Conservation (phyloP, 495 filamentous ascomycete species). For the Halenospora varia region DNA sequence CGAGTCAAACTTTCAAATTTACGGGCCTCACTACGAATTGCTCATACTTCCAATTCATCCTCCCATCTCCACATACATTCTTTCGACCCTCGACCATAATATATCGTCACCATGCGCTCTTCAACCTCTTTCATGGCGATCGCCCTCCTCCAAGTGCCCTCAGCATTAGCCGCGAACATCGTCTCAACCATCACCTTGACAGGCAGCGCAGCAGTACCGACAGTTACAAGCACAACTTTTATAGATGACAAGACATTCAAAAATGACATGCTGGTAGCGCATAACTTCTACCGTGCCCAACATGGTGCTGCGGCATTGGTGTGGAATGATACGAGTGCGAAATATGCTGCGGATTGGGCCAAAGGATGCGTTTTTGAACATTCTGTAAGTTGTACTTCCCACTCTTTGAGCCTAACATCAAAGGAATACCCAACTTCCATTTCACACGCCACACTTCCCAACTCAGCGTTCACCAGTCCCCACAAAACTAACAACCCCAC, state of each 20-base stretch:
- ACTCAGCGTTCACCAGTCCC: background rate
- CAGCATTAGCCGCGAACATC: background rate
- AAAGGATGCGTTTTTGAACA: conserved; percentile 57
- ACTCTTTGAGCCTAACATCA: too few species aligned
- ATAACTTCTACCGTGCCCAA: conserved; percentile 60
- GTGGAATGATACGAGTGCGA: conserved; percentile 64
- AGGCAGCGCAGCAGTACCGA: background rate
- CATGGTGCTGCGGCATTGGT: conserved; percentile 57
- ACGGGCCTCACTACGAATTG: background rate
- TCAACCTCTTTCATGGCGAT: background rate
- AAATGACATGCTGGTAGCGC: conserved; percentile 56
- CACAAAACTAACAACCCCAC: background rate
- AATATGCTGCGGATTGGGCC: conserved; percentile 50
- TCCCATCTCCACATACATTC: too few species aligned
- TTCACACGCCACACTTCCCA: too few species aligned
- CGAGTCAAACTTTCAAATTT: background rate
- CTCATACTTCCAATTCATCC: background rate
- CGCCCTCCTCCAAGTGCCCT: background rate
- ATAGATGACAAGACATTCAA: conserved; percentile 45
- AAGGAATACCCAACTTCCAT: too few species aligned
- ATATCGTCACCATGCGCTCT: background rate
- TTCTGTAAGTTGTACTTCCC: conserved; percentile 39
- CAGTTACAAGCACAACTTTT: conserved; percentile 30
- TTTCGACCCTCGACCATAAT: too few species aligned
- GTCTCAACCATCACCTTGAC: background rate